A percentile compares a stretch with the other conserved stretches of the same genome.
These are phyloP conservation scores for Wickerhamomyces sp. DNA, from an alignment of 1,139 yeast genomes.

Conservation along the genomic window DNA sequence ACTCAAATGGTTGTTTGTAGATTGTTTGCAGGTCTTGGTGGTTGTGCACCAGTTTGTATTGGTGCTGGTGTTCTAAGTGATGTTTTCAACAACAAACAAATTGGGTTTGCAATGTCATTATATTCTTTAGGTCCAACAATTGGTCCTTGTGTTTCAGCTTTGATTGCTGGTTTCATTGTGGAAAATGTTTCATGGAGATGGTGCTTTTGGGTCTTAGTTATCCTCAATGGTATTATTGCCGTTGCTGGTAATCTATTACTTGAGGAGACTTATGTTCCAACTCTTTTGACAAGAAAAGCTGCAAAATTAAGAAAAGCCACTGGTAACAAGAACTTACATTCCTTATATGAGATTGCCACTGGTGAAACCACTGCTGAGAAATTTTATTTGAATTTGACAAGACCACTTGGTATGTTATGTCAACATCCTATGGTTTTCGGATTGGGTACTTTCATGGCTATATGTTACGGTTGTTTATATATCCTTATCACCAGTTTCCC, in stretches of 20 bases:
- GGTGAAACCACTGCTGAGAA: constrained; percentile 35
- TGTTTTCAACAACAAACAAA: constrained; percentile 44
- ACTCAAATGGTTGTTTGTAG: constrained; percentile 55
- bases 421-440: constrained; percentile 63
- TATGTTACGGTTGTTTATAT: constrained; percentile 59
- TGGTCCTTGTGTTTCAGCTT: constrained; percentile 54
- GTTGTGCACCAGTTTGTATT: constrained; percentile 61
- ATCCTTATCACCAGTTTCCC: constrained; percentile 58
- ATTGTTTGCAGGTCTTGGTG: constrained; percentile 60
- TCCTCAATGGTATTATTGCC: constrained; percentile 48
- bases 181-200: constrained; percentile 50
- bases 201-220: constrained; percentile 55
- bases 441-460: constrained; percentile 58
- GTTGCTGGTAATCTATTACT: constrained; percentile 38
- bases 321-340: constrained; percentile 52
- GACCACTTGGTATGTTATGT: constrained; percentile 48
- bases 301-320: constrained; percentile 40
- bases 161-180: constrained; percentile 47
- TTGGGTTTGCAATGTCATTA: constrained; percentile 56
- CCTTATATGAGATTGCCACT: constrained; percentile 50
- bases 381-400: constrained; percentile 35
- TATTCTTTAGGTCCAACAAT: constrained; percentile 55
- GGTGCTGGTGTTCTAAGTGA: constrained; percentile 74
- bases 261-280: constrained; percentile 58
- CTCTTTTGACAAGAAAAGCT: constrained; percentile 45